These are phyloP conservation scores for Tetrahymena borealis DNA, from an alignment of 73 alveolate species.

Conservation along the genomic window DNA sequence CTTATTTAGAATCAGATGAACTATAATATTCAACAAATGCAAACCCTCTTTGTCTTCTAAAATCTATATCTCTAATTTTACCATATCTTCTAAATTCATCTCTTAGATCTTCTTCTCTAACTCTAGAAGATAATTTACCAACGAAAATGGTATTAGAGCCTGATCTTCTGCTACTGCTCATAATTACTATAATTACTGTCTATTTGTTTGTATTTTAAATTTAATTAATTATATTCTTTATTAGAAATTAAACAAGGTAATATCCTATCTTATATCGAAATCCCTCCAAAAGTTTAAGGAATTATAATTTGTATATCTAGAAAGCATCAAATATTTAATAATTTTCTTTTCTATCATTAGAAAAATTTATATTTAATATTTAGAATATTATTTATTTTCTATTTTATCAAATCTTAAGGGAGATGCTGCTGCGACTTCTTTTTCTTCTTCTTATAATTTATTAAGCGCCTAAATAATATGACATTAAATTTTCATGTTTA, in stretches of 20 bases:
- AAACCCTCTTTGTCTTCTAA: slow-evolving; percentile 51
- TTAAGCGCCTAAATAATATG: too few relatives aligned
- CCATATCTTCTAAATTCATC: slow-evolving; percentile 65
- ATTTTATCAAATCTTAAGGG: too few relatives aligned
- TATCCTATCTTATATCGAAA: not conserved
- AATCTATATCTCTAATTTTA: slow-evolving; percentile 49
- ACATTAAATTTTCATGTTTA: too few relatives aligned
- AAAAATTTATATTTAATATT: too few relatives aligned
- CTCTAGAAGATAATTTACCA: slow-evolving; percentile 56
- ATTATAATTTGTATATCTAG: not conserved
- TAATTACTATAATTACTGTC: not conserved
- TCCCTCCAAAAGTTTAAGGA: not conserved
- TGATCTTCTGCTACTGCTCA: slow-evolving; percentile 41
- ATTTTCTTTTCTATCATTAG: too few relatives aligned
- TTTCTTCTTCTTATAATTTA: too few relatives aligned
- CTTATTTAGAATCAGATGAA: slow-evolving; percentile 61
- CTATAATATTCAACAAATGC: slow-evolving; percentile 65
- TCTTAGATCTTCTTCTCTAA: slow-evolving; percentile 52
- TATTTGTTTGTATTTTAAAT: not conserved
- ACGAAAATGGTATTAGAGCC: slow-evolving; percentile 31
- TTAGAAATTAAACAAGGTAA: not conserved
- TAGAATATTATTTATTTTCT: too few relatives aligned
- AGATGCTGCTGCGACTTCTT: too few relatives aligned
- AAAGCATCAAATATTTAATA: too few relatives aligned
- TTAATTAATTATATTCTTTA: not conserved